These are phyloP conservation scores for Breviolum minutum DNA, from an alignment of 73 alveolate genomes.

Conservation along the genomic window DNA sequence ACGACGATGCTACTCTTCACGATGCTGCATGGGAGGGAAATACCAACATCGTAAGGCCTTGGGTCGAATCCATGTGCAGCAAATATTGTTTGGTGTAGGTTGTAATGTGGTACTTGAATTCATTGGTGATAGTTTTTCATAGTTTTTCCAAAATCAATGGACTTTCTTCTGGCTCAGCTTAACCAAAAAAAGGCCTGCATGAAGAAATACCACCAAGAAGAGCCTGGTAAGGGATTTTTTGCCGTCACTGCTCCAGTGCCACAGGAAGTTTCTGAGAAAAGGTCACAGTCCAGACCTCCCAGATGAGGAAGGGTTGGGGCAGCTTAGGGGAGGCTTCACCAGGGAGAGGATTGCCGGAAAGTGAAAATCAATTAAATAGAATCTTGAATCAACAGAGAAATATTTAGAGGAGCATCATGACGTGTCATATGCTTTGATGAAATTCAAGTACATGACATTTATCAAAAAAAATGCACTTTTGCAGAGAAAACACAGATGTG, in stretches of 20 bases:
- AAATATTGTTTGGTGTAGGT: too few species aligned
- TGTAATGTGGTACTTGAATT: too few species aligned
- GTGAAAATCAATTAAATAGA: too few species aligned
- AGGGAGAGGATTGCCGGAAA: background rate
- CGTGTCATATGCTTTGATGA: background rate
- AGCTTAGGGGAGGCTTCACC: background rate
- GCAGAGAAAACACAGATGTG: background rate
- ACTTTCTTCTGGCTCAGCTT: too few species aligned
- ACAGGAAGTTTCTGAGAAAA: conserved; percentile 45
- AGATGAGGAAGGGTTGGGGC: conserved; percentile 58
- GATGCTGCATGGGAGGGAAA: conserved; percentile 93
- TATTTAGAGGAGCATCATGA: background rate
- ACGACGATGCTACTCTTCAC: conserved; percentile 36
- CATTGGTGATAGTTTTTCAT: too few species aligned
- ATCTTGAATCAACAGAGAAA: too few species aligned
- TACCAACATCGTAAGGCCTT: conserved; percentile 38
- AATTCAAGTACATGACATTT: background rate
- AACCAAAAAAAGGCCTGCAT: too few species aligned
- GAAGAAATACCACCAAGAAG: background rate
- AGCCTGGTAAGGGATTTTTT: background rate
- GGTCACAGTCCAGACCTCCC: conserved; percentile 90
- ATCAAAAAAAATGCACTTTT: background rate
- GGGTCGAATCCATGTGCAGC: too few species aligned
- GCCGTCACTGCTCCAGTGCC: background rate
- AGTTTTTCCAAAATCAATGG: too few species aligned